A percentile compares a stretch with the other conserved stretches of the same genome.
These are phyloP conservation scores for Rhypophila decipiens DNA, from an alignment of 495 filamentous ascomycete species.

Conservation along the genomic window DNA sequence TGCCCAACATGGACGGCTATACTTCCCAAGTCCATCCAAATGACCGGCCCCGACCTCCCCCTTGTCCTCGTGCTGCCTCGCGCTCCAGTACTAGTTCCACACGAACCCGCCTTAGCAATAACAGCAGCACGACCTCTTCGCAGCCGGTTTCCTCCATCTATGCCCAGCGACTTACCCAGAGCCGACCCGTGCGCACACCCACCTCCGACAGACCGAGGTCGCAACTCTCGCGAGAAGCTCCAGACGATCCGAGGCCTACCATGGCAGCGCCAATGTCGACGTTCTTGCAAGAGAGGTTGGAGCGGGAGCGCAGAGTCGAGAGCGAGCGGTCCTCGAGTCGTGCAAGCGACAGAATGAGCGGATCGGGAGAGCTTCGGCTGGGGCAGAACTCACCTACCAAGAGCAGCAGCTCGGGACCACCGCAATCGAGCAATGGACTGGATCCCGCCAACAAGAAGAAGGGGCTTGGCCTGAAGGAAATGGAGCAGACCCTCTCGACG, in stretches of 20 bases:
- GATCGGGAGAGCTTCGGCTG: slow-evolving; percentile 12
- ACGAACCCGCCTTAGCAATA: slow-evolving; percentile 34
- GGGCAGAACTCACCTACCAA: slow-evolving; percentile 27
- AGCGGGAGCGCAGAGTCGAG: slow-evolving; percentile 42
- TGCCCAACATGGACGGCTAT: slow-evolving; percentile 19
- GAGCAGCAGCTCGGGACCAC: slow-evolving; percentile 21
- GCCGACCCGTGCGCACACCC: slow-evolving; percentile 9
- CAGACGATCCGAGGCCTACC: slow-evolving; percentile 19
- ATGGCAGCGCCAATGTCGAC: slow-evolving; percentile 29
- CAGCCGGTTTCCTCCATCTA: slow-evolving; percentile 13
- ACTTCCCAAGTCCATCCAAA: slow-evolving; percentile 6
- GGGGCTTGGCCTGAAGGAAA: slow-evolving; percentile 42
- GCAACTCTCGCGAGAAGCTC: slow-evolving; percentile 25
- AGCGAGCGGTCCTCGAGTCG: slow-evolving; percentile 33
- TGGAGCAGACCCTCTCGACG: slow-evolving; percentile 46
- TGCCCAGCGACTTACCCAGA: slow-evolving; percentile 28
- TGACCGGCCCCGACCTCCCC: slow-evolving; percentile 21
- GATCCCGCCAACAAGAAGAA: slow-evolving; percentile 33
- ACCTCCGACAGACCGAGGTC: slow-evolving; percentile 19
- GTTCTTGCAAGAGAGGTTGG: slow-evolving; percentile 46
- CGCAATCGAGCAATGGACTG: slow-evolving; percentile 21
- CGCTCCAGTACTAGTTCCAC: slow-evolving; percentile 35
- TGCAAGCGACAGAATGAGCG: slow-evolving; percentile 27
- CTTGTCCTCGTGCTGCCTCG: slow-evolving; percentile 32
- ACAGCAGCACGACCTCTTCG: slow-evolving; percentile 30